Evolutionary conservation across 1,284 basidiomycete genomes (phyloP).

Genomic region (Ustilago trichophora): DNA sequence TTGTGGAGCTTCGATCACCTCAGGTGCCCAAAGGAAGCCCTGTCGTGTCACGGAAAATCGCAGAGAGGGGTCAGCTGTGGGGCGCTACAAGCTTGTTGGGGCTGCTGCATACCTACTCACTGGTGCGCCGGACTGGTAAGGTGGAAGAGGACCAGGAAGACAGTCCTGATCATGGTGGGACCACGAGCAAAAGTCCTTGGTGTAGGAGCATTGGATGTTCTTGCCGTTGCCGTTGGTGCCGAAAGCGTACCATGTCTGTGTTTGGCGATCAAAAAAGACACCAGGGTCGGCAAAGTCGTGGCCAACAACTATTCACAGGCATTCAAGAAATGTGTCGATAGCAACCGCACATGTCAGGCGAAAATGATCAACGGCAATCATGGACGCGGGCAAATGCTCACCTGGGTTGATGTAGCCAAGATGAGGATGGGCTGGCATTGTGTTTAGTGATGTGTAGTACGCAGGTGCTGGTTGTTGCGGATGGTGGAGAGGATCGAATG

Average conservation of each 20-base stretch:
- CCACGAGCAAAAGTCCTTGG: constrained; percentile 53
- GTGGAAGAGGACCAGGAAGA: constrained; percentile 46
- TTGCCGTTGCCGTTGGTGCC: constrained; percentile 54
- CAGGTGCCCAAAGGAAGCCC: constrained; percentile 54
- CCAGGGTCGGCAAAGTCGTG: constrained; percentile 57
- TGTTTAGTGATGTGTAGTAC: not conserved
- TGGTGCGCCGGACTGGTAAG: constrained; percentile 34
- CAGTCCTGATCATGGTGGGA: constrained; percentile 42
- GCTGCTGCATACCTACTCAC: constrained; percentile 16
- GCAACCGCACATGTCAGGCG: no score
- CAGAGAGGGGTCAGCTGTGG: no score
- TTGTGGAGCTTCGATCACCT: constrained; percentile 50
- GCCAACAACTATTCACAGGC: constrained; percentile 19
- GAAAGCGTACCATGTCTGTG: constrained; percentile 45
- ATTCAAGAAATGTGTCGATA: not conserved
- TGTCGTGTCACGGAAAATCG: not conserved
- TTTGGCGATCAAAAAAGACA: constrained; percentile 40
- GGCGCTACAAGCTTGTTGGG: no score
- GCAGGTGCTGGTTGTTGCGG: no score
- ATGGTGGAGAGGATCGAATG: not conserved
- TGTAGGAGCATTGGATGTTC: constrained; percentile 49
- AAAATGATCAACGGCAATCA: no score
- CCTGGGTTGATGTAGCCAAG: constrained; percentile 49
- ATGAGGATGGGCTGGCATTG: constrained; percentile 50
- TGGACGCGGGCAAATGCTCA: not conserved